Base-by-base conservation (phyloP, 352 stramenopile genomes). In the Phytopythium kandeliae region DNA sequence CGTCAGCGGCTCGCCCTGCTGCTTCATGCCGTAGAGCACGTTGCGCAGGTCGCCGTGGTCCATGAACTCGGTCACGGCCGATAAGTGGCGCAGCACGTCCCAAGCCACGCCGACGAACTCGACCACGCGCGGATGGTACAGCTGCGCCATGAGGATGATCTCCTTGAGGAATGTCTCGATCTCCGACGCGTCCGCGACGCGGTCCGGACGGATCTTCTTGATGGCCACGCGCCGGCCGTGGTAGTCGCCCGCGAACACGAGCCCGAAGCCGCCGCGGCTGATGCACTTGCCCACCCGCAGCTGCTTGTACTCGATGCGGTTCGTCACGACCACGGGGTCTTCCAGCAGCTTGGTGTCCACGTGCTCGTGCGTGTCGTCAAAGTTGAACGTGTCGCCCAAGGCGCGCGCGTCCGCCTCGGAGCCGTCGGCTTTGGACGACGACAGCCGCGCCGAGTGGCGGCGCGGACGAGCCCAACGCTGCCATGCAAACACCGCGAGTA, bases 1-100 rank as follows among this genome's bases (percentile, higher is more conserved):
- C 2, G 58, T 70, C 13, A 74, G 58, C 12, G 46, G 56, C 24
- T 63, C 51, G n/a, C 63, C 61, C 12, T 59, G 62, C 8, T 59
- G 31, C 44, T 78, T 78, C 46, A 67, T 69, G 10, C 55, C 48
- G 28, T 69, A 54, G 10, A 82, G 53, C 5, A 86, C 67, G 5
- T 76, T 65, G 33, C 71, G 69, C 10, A 86, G 33, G 58, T 86
- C 73, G 2, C 74, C 74, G 19, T 62, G 58, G 19, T 83, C 71
- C 74, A 86, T 83, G 33, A 73, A 74, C 52, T 86, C 74, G 11
- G 63, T 80, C n/a, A 85, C 57, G 16, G 57, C 62, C 46, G 65
- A 75, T 0, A 85, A 28, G 46, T 84, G 56, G 16, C 49, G 55
- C 31, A 74, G 49, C 21, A 65, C 65, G 19, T 71, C 64, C 73